These are phyloP conservation scores for Colletotrichum phormii DNA, from an alignment of 2,329 filamentous ascomycete genomes.

Conservation along the genomic window DNA sequence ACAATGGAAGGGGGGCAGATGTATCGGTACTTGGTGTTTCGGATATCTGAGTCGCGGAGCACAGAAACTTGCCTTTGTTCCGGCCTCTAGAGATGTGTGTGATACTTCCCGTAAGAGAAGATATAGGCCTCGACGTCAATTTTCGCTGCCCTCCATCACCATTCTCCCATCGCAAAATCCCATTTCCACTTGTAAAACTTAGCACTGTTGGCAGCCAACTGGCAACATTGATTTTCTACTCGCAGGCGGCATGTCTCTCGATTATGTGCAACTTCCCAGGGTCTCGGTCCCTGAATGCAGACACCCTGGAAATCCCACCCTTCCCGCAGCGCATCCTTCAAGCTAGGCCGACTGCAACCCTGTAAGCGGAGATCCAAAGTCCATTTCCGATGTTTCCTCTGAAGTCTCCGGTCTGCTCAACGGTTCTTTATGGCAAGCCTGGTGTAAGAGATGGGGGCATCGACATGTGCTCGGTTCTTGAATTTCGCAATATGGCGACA, in stretches of 20 bases:
- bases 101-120: background rate
- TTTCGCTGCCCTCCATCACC: background rate
- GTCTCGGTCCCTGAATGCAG: background rate
- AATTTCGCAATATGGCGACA: background rate
- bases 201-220: background rate
- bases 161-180: background rate
- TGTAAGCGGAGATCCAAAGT: background rate
- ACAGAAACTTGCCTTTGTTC: background rate
- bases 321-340: background rate
- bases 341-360: background rate
- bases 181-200: background rate
- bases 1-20: background rate
- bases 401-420: background rate
- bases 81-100: background rate
- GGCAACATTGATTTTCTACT: background rate
- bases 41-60: background rate
- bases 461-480: background rate
- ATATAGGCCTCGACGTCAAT: background rate
- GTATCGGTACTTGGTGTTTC: background rate
- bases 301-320: constrained; percentile 1
- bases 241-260: background rate
- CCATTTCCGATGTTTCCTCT: background rate
- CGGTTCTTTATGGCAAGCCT: background rate
- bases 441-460: background rate
- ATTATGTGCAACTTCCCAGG: background rate